phyloP scores from a whole-genome alignment of 2,329 filamentous ascomycete genomes.

The Fusarium sp. region DNA sequence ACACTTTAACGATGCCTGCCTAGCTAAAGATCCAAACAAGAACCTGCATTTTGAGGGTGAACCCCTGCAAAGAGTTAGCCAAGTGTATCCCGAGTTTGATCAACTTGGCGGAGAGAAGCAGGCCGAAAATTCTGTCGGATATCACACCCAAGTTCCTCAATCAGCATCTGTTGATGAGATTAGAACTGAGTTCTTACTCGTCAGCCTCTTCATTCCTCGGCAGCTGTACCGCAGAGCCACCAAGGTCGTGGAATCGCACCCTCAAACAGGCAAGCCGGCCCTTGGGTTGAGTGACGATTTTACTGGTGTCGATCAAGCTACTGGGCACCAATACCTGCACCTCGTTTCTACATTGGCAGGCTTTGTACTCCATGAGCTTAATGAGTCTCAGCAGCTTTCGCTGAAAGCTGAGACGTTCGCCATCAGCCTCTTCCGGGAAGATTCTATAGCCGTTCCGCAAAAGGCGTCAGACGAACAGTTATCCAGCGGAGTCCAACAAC shows the following conservation, averaged over 20 bases:
- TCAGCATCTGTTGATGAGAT: slow-evolving; percentile 48
- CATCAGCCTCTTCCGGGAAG: slow-evolving; percentile 57
- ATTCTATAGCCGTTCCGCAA: slow-evolving; percentile 43
- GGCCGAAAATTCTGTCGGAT: slow-evolving; percentile 1
- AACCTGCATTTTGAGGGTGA: slow-evolving; percentile 34
- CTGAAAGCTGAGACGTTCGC: slow-evolving; percentile 54
- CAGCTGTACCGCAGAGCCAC: slow-evolving; percentile 61
- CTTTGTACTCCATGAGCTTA: slow-evolving; percentile 57
- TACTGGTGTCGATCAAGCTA: slow-evolving; percentile 41
- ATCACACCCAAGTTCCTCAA: slow-evolving; percentile 12
- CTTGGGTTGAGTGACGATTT: slow-evolving; percentile 56
- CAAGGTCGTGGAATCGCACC: slow-evolving; percentile 44
- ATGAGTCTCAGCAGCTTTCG: slow-evolving; percentile 54
- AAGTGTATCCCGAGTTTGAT: slow-evolving; percentile 51
- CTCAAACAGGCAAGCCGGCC: slow-evolving; percentile 33
- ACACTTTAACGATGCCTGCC: slow-evolving; percentile 61
- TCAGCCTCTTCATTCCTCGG: slow-evolving; percentile 56
- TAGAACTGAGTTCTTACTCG: slow-evolving; percentile 57
- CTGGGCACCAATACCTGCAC: slow-evolving; percentile 56
- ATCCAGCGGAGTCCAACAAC: not conserved
- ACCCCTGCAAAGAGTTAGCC: slow-evolving; percentile 44
- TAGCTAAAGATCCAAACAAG: slow-evolving; percentile 42
- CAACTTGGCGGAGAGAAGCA: slow-evolving; percentile 32
- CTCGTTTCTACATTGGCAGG: slow-evolving; percentile 56
- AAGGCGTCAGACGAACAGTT: slow-evolving; percentile 19